Conservation (phyloP, 768 basidiomycete genomes). For the Kwoniella sp. region DNA sequence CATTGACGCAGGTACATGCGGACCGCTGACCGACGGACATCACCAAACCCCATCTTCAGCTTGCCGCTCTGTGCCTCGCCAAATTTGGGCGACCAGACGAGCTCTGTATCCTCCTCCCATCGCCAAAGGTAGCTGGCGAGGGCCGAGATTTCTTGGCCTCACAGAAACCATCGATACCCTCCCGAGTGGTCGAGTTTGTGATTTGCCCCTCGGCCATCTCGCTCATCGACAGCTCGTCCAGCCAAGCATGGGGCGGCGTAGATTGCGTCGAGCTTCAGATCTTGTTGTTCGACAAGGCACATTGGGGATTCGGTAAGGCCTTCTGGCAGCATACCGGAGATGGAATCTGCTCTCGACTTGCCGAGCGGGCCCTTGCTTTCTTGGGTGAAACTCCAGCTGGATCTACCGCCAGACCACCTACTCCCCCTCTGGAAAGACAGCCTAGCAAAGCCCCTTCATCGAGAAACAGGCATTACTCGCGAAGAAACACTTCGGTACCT, state of each 20-base stretch:
- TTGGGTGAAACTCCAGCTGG: conserved; percentile 61
- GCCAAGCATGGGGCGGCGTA: conserved; percentile 30
- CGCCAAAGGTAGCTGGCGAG: conserved; percentile 69
- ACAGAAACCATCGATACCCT: conserved; percentile 64
- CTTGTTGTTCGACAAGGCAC: conserved; percentile 69
- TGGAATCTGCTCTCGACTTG: conserved; percentile 84
- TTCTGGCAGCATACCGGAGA: conserved; percentile 96
- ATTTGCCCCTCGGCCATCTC: conserved; percentile 62
- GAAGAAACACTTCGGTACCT: conserved; percentile 41
- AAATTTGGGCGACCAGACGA: conserved; percentile 77
- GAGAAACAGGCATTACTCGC: conserved; percentile 54
- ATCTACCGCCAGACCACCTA: conserved; percentile 9
- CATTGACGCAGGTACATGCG: neutral
- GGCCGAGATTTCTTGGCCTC: conserved; percentile 70
- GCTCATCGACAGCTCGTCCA: conserved; percentile 27
- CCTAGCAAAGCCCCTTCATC: conserved; percentile 38
- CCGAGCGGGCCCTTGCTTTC: conserved; percentile 76
- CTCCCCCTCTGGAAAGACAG: conserved; percentile 17
- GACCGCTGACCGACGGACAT: too few relatives aligned
- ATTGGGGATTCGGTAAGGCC: conserved; percentile 72
- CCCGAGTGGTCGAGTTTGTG: conserved; percentile 64
- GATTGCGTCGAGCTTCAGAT: conserved; percentile 72
- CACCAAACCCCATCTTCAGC: conserved; percentile 59
- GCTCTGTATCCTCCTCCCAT: conserved; percentile 76
- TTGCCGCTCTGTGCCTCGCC: conserved; percentile 72